These are phyloP conservation scores for Cordyceps tenuipes DNA, from an alignment of 2,329 filamentous ascomycete species.

Conservation along the genomic window DNA sequence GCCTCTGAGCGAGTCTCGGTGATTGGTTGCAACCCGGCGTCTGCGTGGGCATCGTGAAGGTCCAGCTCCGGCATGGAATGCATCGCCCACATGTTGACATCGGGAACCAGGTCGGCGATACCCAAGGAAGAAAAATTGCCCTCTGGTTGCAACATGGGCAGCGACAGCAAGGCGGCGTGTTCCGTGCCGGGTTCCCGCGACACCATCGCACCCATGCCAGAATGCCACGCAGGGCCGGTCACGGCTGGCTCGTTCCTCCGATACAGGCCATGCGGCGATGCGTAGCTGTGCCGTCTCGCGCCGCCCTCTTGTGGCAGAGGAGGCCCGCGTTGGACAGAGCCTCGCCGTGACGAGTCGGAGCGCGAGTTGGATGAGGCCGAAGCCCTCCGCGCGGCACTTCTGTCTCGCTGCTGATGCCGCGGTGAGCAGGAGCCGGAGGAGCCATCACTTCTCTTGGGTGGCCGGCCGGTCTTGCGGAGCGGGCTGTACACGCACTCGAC, in stretches of 20 bases:
- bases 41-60: not conserved
- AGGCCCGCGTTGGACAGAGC: not conserved
- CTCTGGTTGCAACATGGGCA: not conserved
- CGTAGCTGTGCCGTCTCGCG: too few relatives aligned
- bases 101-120: not conserved
- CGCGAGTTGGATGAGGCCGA: not conserved
- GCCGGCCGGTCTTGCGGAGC: not conserved
- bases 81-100: not conserved
- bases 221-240: not conserved
- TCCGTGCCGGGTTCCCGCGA: not conserved
- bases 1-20: not conserved
- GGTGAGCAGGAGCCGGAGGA: not conserved
- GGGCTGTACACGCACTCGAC: not conserved
- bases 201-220: not conserved
- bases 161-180: not conserved
- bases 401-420: not conserved
- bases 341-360: not conserved
- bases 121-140: not conserved
- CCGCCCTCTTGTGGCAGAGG: not conserved
- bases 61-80: not conserved
- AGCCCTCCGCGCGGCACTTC: not conserved
- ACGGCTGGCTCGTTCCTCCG: not conserved
- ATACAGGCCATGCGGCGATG: not conserved
- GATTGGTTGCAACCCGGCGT: not conserved
- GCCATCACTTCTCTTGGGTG: not conserved